A percentile compares a stretch with the other conserved stretches of the same genome.
These are phyloP conservation scores for Kernera saxatilis DNA, from an alignment of 345 rosid genomes.

Conservation along the genomic window DNA sequence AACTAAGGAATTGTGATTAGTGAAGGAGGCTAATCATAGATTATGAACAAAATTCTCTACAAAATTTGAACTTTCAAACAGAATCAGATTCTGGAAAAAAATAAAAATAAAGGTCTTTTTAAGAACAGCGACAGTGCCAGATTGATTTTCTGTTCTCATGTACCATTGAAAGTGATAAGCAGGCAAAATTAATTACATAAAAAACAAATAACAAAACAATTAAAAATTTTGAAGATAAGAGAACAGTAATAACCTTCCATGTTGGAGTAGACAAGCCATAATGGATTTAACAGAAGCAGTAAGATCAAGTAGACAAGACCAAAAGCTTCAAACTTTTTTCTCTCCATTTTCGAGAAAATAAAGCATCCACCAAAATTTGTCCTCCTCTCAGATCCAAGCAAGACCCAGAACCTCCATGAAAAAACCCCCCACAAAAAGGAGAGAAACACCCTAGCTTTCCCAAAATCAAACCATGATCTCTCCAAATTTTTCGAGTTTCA, in stretches of 20 bases:
- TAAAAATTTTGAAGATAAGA: background rate
- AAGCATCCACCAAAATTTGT: background rate
- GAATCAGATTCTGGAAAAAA: background rate
- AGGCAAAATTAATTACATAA: background rate
- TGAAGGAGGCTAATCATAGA: background rate
- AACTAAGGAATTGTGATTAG: background rate
- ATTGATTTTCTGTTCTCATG: background rate
- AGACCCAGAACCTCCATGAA: constrained; percentile 49
- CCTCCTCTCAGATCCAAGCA: constrained; percentile 71
- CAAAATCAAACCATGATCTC: constrained; percentile 33
- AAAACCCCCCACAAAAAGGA: background rate
- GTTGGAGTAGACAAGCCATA: constrained; percentile 57
- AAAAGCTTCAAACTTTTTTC: constrained; percentile 34
- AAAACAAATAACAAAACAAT: background rate
- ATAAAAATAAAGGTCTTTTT: background rate
- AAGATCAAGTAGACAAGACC: constrained; percentile 49
- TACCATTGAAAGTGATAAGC: constrained; percentile 1
- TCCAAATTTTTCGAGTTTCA: constrained; percentile 18
- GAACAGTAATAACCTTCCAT: constrained; percentile 66
- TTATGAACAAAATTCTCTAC: background rate
- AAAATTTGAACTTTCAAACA: background rate
- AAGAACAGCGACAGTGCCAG: constrained; percentile 20
- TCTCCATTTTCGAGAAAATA: constrained; percentile 34
- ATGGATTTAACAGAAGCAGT: constrained; percentile 35
- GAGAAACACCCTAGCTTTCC: constrained; percentile 29